Evolutionary conservation across 2,329 filamentous ascomycete species (phyloP), one percentile per base, ranked within the genome.

Genomic region (Pyricularia pennisetigena): DNA sequence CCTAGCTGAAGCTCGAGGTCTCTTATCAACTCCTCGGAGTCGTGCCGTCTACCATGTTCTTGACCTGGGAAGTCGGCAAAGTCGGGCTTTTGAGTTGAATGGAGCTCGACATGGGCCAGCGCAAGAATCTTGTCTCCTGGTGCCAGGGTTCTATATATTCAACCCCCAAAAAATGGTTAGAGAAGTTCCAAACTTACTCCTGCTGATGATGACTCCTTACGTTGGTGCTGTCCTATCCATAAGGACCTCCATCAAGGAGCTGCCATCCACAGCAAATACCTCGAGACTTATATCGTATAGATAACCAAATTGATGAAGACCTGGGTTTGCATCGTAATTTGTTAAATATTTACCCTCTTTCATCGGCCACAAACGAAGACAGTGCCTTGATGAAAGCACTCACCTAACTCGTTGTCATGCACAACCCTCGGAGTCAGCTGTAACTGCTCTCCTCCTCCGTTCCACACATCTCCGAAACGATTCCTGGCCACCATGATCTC

Each of bases 1-100:
- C 86, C 85, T 2, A 89, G 81, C 68, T 87, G 82, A 32, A 79
- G 76, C 72, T 89, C 85, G 12, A 89, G 78, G 68, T 88, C 85
- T 28, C 85, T 81, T 20, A 90, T 86, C 35, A 89, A 76, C 59
- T 84, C 80, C 14, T 88, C 85, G 0, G 86, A 82, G 57, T 78
- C 80, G 64, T 81, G 78, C 35, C 65, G 12, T 23, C 30, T 30
- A 7, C 57, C 66, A 20, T 63, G 16, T 4, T 62, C 29, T 30
- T n/a, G 54, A 14, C 65, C 77, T 76, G 9, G 72, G 35, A 67
- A 80, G 76, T 9, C 69, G 68, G 16, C 49, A 30, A 64, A 28
- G 32, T 66, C 67, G 68, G 5, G 68, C 57, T 9, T 59, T 32
- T 68, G 68, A n/a, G 59, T 57, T 9, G 71, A 68, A 61, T 76